Base-by-base conservation (phyloP, 495 filamentous ascomycete genomes). In the Sordaria brevicollis region DNA sequence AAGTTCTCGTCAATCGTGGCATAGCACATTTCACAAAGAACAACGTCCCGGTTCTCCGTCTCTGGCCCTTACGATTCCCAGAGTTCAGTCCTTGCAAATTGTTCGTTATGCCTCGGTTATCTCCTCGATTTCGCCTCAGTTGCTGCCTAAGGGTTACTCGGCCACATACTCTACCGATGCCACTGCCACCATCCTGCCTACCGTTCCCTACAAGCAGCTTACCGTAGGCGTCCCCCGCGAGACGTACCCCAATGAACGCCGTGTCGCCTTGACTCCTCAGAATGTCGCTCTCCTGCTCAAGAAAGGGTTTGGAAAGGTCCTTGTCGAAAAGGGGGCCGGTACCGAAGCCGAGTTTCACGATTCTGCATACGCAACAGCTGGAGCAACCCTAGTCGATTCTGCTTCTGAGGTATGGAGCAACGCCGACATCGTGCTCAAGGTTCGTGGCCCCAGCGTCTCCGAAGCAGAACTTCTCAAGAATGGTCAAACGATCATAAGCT, bases 281-380 rank as follows among this genome's bases (percentile, higher is more conserved):
- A 94, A 93, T 83, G 91, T 92, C 21, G 84, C 87, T 2, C 79
- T 93, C 31, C 79, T 94, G 4, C 84, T 90, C 70, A 93, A 93
- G 80, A 94, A 93, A 76, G 92, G 92, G 38, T 92, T 92, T 76
- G 82, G 83, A 38, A 87, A 87, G 49, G 87, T 94, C 11, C 76
- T 94, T 5, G 85, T 94, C 15, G 90, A 94, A 75, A 86, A 86
- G 21, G 91, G 89, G 15, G 92, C 91, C 13, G 92, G 92, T n/a
- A 82, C 85, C 54, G 83, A 87, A 69, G 90, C 92, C 29, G 88
- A 92, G 69, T 89, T 94, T 70, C 83, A 84, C 1, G 90, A 93
- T 71, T 81, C 88, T 35, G 89, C 86, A 36, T 94, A 93, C 73
- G 86, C 87, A 74, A 82, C 86, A 43, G 89, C 90, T 7, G 92